Base-by-base conservation (phyloP, 1,284 basidiomycete genomes). In the Apiotrichum veenhuisii region DNA sequence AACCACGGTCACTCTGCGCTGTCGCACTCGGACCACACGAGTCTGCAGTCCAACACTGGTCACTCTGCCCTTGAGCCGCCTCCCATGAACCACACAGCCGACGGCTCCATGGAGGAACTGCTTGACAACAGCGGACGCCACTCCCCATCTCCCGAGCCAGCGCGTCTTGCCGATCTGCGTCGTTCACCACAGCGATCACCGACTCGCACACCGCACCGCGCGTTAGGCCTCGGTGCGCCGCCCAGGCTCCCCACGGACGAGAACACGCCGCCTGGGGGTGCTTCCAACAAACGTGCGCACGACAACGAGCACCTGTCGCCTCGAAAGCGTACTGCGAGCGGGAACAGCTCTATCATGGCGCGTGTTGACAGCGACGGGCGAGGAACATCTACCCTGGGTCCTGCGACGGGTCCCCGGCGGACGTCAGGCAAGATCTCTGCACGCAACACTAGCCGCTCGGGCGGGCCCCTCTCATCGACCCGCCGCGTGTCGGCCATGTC, bases 241-340 rank as follows among this genome's bases (percentile, higher is more conserved):
- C 70, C 73, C 1, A 57, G 58, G 25, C 62, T 70, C 0, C 66
- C 69, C 12, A 23, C 30, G 9, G 54, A 69, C 44, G 69, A 69
- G 41, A 65, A 61, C 54, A 50, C 51, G 12, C 49, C 58, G 2
- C n/a, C 52, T 0, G 47, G 34, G n/a, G 22, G 44, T 8, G 7
- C 23, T 20, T 41, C 63, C 2, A 49, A 65, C 2, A 75, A 75
- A 48, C 64, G 73, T 12, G 68, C 72, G 37, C 72, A 71, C 48
- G 69, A 67, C 10, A 25, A 3, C 7, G 73, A 74, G 27, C 58
- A 70, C 15, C 46, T 70, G 9, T 61, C 65, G 7, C 73, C 73
- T 7, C 64, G 73, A 3, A 75, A 75, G 48, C 63, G 73, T 5
- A 69, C 66, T 1, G 66, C 61, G 8, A 55, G 53, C 38, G 56